Conservation (phyloP, 306 rosid species). For the Glycine latifolia region DNA sequence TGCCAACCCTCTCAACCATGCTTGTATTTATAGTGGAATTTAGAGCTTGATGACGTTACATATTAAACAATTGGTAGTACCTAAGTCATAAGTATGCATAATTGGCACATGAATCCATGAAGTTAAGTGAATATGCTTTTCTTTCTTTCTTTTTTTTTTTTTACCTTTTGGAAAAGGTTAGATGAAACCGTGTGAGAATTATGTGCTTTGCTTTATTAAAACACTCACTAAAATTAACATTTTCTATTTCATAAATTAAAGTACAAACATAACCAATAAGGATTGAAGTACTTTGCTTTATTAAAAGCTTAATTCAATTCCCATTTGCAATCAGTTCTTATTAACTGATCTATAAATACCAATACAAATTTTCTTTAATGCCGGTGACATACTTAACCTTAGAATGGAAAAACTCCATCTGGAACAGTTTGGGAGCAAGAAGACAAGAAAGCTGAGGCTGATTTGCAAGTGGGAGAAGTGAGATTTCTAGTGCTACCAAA, state of each 20-base stretch:
- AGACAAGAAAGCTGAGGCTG: not conserved
- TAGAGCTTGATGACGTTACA: slow-evolving; percentile 42
- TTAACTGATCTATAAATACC: not conserved
- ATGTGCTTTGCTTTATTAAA: too few species aligned
- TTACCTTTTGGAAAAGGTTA: not conserved
- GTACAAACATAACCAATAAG: not conserved
- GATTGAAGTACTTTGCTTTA: not conserved
- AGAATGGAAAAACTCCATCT: not conserved
- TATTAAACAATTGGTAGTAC: slow-evolving; percentile 7
- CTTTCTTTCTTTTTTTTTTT: not conserved
- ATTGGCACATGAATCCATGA: slow-evolving; percentile 22
- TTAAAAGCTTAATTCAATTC: not conserved
- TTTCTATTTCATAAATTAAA: not conserved
- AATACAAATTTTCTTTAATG: not conserved
- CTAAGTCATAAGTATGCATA: slow-evolving; percentile 16
- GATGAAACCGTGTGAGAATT: slow-evolving; percentile 14
- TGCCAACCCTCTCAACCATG: slow-evolving; percentile 37
- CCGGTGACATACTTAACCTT: not conserved
- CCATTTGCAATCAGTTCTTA: not conserved
- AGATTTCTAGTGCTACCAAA: slow-evolving; percentile 13
- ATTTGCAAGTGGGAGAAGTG: slow-evolving; percentile 3
- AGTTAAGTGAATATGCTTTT: not conserved
- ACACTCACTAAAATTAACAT: not conserved
- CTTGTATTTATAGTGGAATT: slow-evolving; percentile 67
- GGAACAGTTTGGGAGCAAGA: not conserved